Base-by-base conservation (phyloP, 192 early-diverging fungal genomes). In the Backusella mclennaniae region DNA sequence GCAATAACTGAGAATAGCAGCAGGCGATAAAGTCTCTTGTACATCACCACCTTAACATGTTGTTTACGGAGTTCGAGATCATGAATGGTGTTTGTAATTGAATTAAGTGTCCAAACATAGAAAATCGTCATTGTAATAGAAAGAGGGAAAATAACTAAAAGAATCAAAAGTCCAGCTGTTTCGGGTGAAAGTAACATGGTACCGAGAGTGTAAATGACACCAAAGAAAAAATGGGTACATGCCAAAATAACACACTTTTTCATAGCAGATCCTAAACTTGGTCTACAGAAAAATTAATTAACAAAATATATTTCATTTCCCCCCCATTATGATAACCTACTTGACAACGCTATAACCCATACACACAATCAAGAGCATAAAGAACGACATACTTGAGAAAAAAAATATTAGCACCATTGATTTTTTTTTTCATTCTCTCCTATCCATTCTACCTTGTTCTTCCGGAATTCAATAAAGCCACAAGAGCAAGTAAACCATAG, bases 271-370 rank as follows among this genome's bases (percentile, higher is more conserved):
- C 96, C 96, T 39, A 99, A 89, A 23, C 95, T 93, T 8, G 96
- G 96, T 53, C 94, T 92, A 79, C 1, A 35, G 69, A 12, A 49
- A 75, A 33, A 21, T 15, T 23, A 29, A 35, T 23, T 36, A 49
- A 26, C 35, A 23, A 17, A 6, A 29, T 53, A 14, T 12, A 3
- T 66, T 33, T 59, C 69, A 4, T 17, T 23, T 35, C 5, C n/a
- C 35, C 23, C 26, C 23, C 1, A 67, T 67, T 14, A 33, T 36
- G 26, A 4, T 14, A 9, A 44, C 84, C 78, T 87, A 94, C 93
- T 91, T 92, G 26, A 99, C 96, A 23, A 99, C 97, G 56, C 98
- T 96, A 82, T 97, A 99, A 31, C 98, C 98, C 77, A 99, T 91
- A 6, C 94, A 90, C 8, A 98, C 96, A 63, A 99, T 95, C 53